Evolutionary conservation across 192 early-diverging fungal species (phyloP), one percentile per base, ranked within the genome.

Genomic region (Umbelopsis ramanniana): DNA sequence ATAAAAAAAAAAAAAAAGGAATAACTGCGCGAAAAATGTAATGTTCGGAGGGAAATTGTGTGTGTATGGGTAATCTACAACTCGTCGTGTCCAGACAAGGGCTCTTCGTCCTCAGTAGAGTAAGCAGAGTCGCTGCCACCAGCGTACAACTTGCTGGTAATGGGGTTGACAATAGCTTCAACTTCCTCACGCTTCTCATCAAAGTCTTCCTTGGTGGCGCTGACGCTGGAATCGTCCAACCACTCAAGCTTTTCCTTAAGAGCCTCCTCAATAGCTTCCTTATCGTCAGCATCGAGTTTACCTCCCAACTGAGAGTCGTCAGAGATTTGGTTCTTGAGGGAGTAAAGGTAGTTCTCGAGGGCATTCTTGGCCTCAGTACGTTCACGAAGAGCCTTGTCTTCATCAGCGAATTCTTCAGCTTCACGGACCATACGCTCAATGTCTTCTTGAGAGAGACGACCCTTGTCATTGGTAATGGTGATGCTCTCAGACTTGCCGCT

Each of bases 381-480:
- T 53, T 89, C 92, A 71, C 94, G 94, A 55, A 93, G 94, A 46
- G 85, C 92, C 84, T 96, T 94, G 87, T 99, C 97, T 86, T 99
- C 96, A 73, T 90, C 93, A 90, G 94, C 95, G 74, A 95, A 96
- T 82, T 91, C 81, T 86, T 97, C 96, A 71, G 96, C 97, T 81
- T 99, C 97, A 73, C 87, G 80, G 69, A 99, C 88, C 96, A 99
- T 98, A 79, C 97, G 94, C 72, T 96, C 90, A 84, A 99, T 98
- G 60, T 98, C 97, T 83, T 98, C 96, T 72, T 94, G 88, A 40
- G 91, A 90, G 47, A 98, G 89, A 74, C 95, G 93, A 48, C 93
- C 95, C 90, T 97, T 97, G 90, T 97, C 94, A 85, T 98, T 97
- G 78, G 88, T 96, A 81, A 99, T 97, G 70, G 94, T 94, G 83